Base-by-base conservation (phyloP, 2,329 filamentous ascomycete species). In the Sphaceloma murrayae region DNA sequence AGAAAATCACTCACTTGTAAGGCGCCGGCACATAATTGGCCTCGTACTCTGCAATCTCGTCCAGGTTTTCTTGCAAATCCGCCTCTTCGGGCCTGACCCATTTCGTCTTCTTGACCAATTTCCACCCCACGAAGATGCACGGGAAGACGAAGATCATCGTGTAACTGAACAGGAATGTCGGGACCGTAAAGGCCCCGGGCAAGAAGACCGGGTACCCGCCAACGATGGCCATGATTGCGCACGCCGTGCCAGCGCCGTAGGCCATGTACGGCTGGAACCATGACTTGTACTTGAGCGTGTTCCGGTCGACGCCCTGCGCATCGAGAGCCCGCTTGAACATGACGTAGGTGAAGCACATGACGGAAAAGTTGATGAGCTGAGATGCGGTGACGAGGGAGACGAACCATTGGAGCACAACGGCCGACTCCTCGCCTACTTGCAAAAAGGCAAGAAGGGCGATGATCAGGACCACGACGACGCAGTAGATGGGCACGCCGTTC, bases 191-290 rank as follows among this genome's bases (percentile, higher is more conserved):
- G 5, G 72, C 69, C 1, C 68, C 71, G 0, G 80, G 78, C 34
- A 88, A 58, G 54, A 89, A 91, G 1, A 88, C 81, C 0, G 78
- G 73, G 50, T 87, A 89, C 0, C 84, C 84, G 6, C 80, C 77
- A 1, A 87, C 77, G 52, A 88, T 77, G 0, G 78, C 74, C 78
- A 89, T 87, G 50, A 82, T 60, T 38, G 75, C 73, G 1, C 78
- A 82, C 18, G 73, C 76, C 0, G 66, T 58, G 4, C 85, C 62
- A 0, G 76, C 78, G 38, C 79, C 77, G 56, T 74, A 88, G 1
- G 83, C 82, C 0, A 75, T 70, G 53, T 78, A 88, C 2, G 85
- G 85, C 65, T 87, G 82, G 32, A 75, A 69, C 49, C 70, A 70
- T 1, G 77, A 77, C 51, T 73, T 78, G 64, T 85, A 87, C 0